Conservation (phyloP, 2,329 filamentous ascomycete species). For the Xylaria sp. region DNA sequence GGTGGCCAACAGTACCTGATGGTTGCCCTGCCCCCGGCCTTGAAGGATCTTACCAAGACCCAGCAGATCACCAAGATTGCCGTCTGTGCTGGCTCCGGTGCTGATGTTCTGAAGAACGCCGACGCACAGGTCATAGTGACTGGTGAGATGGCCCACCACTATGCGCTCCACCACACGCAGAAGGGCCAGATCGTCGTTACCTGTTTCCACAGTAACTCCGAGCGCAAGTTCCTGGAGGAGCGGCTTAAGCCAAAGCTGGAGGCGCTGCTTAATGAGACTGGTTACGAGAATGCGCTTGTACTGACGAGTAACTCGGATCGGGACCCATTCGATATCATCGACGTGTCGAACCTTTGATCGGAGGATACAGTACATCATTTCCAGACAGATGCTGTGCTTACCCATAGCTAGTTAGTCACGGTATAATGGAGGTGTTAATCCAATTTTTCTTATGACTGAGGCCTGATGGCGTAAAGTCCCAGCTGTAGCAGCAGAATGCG, state of each 20-base stretch:
- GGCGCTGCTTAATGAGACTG: constrained; percentile 48
- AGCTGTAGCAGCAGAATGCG: background rate
- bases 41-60: constrained; percentile 33
- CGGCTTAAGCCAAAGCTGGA: constrained; percentile 64
- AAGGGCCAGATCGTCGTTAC: constrained; percentile 75
- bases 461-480: background rate
- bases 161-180: constrained; percentile 80
- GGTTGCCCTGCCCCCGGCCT: constrained; percentile 43
- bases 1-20: constrained; percentile 56
- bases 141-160: constrained; percentile 90
- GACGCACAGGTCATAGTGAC: constrained; percentile 80
- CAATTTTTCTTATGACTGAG: background rate
- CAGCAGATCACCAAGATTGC: constrained; percentile 60
- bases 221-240: constrained; percentile 72
- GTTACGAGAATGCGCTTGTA: constrained; percentile 47
- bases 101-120: constrained; percentile 63
- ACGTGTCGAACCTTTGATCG: constrained; percentile 37
- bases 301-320: constrained; percentile 72
- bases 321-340: constrained; percentile 81
- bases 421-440: background rate
- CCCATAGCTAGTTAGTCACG: background rate
- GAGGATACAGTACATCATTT: constrained; percentile 1
- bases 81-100: constrained; percentile 86
- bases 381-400: background rate
- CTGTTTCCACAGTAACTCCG: constrained; percentile 89